Conservation (phyloP, 495 filamentous ascomycete genomes). For the Penicillium nucicola region DNA sequence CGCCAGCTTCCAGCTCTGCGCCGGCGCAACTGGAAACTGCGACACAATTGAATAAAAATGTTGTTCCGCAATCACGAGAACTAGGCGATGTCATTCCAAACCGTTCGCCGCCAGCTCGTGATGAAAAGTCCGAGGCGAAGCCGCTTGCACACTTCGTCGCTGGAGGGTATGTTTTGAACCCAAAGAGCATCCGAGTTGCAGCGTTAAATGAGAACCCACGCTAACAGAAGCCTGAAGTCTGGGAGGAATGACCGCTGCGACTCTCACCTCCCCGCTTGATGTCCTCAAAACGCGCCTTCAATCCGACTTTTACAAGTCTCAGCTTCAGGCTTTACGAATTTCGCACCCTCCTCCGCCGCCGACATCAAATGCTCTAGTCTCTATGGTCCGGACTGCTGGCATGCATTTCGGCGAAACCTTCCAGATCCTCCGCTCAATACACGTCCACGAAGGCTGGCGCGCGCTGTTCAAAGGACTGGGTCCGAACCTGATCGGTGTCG, state of each 20-base stretch:
- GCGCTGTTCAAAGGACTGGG: constrained; percentile 59
- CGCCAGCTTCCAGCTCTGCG: constrained; percentile 22
- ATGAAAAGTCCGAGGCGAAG: constrained; percentile 57
- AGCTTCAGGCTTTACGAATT: constrained; percentile 46
- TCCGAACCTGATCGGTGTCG: constrained; percentile 55
- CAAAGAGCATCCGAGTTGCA: neutral
- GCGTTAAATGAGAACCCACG: too few species aligned
- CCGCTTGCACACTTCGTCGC: constrained; percentile 89
- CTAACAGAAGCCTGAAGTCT: constrained; percentile 44
- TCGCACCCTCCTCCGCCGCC: constrained; percentile 38
- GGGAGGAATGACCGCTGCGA: constrained; percentile 83
- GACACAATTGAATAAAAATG: constrained; percentile 4
- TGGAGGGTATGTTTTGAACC: constrained; percentile 61
- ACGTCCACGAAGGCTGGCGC: constrained; percentile 52
- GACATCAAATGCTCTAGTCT: constrained; percentile 36
- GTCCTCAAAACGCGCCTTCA: constrained; percentile 89
- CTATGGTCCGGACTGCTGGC: constrained; percentile 41
- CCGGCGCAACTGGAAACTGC: constrained; percentile 23
- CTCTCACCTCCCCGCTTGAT: constrained; percentile 84
- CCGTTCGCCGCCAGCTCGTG: constrained; percentile 27
- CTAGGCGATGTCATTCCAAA: constrained; percentile 55
- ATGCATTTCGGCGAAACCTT: constrained; percentile 55
- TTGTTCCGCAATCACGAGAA: constrained; percentile 54
- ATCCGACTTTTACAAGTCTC: constrained; percentile 84
- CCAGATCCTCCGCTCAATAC: constrained; percentile 54